These are phyloP conservation scores for Apiotrichum brassicae DNA, from an alignment of 1,284 basidiomycete genomes.

Conservation along the genomic window DNA sequence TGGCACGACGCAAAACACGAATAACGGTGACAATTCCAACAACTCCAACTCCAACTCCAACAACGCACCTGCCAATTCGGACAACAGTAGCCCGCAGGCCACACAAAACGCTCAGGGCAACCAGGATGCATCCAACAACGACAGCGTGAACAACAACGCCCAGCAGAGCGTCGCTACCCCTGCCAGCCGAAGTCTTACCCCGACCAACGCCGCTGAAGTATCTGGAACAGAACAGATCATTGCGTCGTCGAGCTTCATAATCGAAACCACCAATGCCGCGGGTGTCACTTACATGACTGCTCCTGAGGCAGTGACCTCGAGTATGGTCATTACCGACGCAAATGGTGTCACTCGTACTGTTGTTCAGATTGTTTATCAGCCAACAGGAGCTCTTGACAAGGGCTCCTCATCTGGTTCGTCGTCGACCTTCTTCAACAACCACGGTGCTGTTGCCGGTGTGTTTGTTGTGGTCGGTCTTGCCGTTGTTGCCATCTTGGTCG, in stretches of 20 bases:
- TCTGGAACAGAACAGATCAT: neutral
- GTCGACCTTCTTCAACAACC: conserved; percentile 43
- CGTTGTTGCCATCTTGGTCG: conserved; percentile 42
- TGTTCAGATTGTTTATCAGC: conserved; percentile 41
- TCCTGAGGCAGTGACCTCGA: conserved; percentile 36
- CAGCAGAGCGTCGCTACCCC: too few relatives aligned
- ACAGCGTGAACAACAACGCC: too few relatives aligned
- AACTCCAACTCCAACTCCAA: neutral
- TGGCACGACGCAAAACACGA: neutral
- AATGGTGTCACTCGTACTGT: conserved; percentile 42
- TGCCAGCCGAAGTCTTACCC: too few relatives aligned
- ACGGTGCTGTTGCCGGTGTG: conserved; percentile 47
- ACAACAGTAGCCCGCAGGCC: neutral
- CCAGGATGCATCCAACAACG: neutral
- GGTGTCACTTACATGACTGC: conserved; percentile 33
- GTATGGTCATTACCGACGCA: conserved; percentile 30
- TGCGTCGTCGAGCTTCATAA: conserved; percentile 19
- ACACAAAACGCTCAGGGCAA: neutral
- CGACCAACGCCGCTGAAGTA: neutral
- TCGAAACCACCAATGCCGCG: conserved; percentile 36
- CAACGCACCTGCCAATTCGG: neutral
- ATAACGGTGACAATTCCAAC: neutral
- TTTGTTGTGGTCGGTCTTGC: conserved; percentile 49
- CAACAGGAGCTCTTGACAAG: conserved; percentile 38
- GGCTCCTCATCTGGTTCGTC: conserved; percentile 26